Percentiles rank a stretch among this genome's conserved stretches.
Evolutionary conservation across 371 early-diverging fungal species (phyloP).

Genomic region (Mortierella sp.): DNA sequence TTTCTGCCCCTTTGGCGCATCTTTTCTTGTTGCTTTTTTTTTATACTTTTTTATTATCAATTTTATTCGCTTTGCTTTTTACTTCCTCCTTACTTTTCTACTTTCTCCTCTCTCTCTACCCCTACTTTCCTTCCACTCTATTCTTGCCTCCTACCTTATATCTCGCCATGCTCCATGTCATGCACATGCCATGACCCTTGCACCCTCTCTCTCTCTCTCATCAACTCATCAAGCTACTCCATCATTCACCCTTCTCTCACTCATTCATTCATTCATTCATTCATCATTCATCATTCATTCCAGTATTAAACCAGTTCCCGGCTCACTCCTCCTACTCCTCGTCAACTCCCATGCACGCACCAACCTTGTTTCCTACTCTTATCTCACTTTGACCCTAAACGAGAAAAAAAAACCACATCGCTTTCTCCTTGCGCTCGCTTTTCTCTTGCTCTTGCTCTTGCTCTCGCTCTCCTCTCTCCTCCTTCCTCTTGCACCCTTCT

Average conservation of each 20-base stretch:
- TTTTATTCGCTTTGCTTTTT: too few species aligned
- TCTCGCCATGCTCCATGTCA: not conserved
- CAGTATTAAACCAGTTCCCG: not conserved
- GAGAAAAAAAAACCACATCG: constrained; percentile 8
- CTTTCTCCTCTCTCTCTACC: constrained; percentile 16
- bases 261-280: not conserved
- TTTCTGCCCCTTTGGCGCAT: not conserved
- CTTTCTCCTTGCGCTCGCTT: not conserved
- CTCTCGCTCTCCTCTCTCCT: not conserved
- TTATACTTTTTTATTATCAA: not conserved
- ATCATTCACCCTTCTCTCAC: not conserved
- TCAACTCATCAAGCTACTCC: too few species aligned
- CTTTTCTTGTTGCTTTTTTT: too few species aligned
- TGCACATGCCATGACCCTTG: not conserved
- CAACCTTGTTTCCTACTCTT: not conserved
- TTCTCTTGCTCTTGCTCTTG: not conserved
- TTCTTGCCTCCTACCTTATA: constrained; percentile 12
- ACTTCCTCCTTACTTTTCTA: not conserved
- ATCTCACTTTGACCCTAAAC: constrained; percentile 11
- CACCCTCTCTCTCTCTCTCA: not conserved
- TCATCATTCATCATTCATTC: not conserved
- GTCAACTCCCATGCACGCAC: not conserved
- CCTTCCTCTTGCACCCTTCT: not conserved
- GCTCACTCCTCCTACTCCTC: not conserved
- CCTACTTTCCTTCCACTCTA: constrained; percentile 12